Evolutionary conservation across 805 yeast genomes (phyloP).

Genomic region (Isabelozyma gotoi): DNA sequence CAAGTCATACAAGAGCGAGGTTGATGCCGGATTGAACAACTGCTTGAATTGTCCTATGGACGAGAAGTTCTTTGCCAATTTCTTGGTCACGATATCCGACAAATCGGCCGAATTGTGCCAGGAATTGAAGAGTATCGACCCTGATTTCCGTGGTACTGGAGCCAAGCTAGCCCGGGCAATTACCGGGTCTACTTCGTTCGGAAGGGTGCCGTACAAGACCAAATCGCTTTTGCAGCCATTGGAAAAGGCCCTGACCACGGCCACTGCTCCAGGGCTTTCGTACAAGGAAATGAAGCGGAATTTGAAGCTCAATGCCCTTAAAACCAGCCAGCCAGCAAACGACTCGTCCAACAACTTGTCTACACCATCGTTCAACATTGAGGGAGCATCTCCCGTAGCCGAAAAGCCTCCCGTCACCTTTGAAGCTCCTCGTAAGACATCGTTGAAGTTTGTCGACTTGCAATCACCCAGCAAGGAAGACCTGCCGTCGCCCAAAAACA

Average conservation of each 20-base stretch:
- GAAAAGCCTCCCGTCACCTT: background rate
- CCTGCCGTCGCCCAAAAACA: slow-evolving; percentile 8
- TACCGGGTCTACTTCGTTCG: slow-evolving; percentile 43
- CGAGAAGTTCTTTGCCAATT: slow-evolving; percentile 27
- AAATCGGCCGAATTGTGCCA: slow-evolving; percentile 32
- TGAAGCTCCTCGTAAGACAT: slow-evolving; percentile 20
- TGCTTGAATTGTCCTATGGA: slow-evolving; percentile 14
- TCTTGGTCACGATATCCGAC: slow-evolving; percentile 31
- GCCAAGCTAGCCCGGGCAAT: slow-evolving; percentile 41
- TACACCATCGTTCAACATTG: background rate
- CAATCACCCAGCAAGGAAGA: slow-evolving; percentile 14
- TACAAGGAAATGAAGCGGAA: slow-evolving; percentile 34
- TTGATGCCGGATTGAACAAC: slow-evolving; percentile 15
- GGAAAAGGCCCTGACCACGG: slow-evolving; percentile 11
- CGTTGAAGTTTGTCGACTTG: slow-evolving; percentile 30
- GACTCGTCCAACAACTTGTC: background rate
- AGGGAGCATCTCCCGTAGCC: slow-evolving; percentile 6
- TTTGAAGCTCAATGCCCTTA: slow-evolving; percentile 16
- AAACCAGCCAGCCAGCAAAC: slow-evolving; percentile 7
- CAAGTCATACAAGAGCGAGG: slow-evolving; percentile 22
- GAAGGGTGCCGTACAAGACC: slow-evolving; percentile 40
- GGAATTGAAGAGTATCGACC: slow-evolving; percentile 34
- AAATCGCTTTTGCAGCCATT: slow-evolving; percentile 39
- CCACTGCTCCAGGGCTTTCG: slow-evolving; percentile 18
- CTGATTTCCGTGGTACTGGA: slow-evolving; percentile 40